These are phyloP conservation scores for Lathyrus aphaca DNA, from an alignment of 306 rosid genomes.

Conservation along the genomic window DNA sequence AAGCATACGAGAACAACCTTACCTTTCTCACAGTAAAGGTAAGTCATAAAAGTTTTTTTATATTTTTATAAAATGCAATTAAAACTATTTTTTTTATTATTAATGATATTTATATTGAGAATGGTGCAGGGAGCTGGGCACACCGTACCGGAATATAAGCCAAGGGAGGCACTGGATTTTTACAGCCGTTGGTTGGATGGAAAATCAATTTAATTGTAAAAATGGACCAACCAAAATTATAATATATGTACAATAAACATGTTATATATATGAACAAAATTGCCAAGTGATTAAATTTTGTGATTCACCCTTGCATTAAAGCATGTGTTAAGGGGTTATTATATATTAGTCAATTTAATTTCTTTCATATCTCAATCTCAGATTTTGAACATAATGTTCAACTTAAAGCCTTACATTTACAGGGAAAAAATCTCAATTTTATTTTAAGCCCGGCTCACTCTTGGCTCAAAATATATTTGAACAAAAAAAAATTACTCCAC, in stretches of 20 bases:
- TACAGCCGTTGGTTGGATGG: constrained; percentile 64
- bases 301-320: constrained; percentile 15
- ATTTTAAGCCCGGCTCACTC: too few species aligned
- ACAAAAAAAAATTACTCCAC: too few species aligned
- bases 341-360: not conserved
- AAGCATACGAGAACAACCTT: constrained; percentile 42
- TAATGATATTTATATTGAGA: too few species aligned
- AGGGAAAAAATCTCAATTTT: too few species aligned
- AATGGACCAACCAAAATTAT: not conserved
- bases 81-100: too few species aligned
- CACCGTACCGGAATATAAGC: constrained; percentile 81
- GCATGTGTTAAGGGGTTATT: constrained; percentile 10
- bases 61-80: too few species aligned
- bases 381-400: not conserved
- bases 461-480: too few species aligned
- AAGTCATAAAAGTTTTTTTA: not conserved
- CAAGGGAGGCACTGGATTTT: constrained; percentile 69
- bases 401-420: too few species aligned
- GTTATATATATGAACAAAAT: not conserved
- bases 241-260: not conserved
- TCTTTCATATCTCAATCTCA: not conserved
- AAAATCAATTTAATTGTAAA: constrained; percentile 29
- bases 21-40: constrained; percentile 47
- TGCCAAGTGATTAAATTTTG: not conserved
- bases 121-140: constrained; percentile 73